These are phyloP conservation scores for Apophysomyces ossiformis DNA, from an alignment of 371 early-diverging fungal genomes.

Conservation along the genomic window DNA sequence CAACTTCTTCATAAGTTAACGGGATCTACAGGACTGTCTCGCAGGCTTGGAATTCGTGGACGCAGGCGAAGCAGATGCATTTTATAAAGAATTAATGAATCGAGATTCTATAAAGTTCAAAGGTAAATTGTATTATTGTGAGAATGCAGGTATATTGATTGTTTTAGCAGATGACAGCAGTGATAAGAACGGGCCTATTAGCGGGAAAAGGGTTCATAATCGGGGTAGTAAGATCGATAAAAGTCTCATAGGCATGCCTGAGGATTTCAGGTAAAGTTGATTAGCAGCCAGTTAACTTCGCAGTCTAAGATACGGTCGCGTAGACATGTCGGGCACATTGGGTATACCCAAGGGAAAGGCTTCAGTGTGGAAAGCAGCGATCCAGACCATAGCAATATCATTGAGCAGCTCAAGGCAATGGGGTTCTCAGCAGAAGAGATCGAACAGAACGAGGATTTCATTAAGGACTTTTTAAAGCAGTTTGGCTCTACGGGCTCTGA, in stretches of 20 bases:
- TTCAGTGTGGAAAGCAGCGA: conserved; percentile 83
- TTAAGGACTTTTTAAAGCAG: conserved; percentile 54
- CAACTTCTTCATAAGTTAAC: not conserved
- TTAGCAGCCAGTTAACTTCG: not conserved
- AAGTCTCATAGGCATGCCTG: conserved; percentile 75
- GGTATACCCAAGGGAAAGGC: conserved; percentile 79
- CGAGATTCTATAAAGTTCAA: conserved; percentile 50
- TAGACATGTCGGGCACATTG: conserved; percentile 81
- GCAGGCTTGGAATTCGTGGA: conserved; percentile 90
- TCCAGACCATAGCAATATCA: conserved; percentile 77
- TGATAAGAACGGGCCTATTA: conserved; percentile 29
- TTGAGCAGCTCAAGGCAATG: conserved; percentile 73
- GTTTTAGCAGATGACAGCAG: conserved; percentile 32
- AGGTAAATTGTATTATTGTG: conserved; percentile 28
- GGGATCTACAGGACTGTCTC: conserved; percentile 60
- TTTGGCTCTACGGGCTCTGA: conserved; percentile 29
- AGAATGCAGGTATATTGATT: conserved; percentile 27
- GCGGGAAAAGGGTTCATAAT: conserved; percentile 28
- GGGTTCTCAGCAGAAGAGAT: conserved; percentile 82
- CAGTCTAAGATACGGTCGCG: not conserved
- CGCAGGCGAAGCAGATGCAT: conserved; percentile 78
- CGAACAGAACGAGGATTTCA: conserved; percentile 56
- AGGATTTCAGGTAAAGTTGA: conserved; percentile 63
- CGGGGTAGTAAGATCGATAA: conserved; percentile 65
- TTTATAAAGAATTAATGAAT: conserved; percentile 70